Percentiles rank a stretch among this genome's conserved stretches.
Evolutionary conservation across 352 stramenopile genomes (phyloP).

Genomic region (Phytophthora nicotianae): DNA sequence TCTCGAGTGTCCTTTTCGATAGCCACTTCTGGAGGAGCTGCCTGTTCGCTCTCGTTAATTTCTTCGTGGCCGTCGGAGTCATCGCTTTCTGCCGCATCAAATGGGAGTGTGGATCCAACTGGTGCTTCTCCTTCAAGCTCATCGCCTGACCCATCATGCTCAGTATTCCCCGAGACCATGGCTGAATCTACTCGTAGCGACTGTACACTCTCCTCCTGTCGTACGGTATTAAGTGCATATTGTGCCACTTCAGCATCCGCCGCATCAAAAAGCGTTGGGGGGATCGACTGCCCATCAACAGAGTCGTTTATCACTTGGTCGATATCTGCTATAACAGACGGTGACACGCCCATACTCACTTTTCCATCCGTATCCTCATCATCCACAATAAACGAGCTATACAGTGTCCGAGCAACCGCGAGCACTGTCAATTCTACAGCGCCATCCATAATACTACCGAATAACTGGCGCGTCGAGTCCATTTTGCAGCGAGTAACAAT

Average conservation of each 20-base stretch:
- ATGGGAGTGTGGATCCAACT: background rate
- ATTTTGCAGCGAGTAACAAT: conserved; percentile 32
- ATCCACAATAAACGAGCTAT: conserved; percentile 24
- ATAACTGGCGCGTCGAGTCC: conserved; percentile 17
- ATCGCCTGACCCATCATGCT: conserved; percentile 21
- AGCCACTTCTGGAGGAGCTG: background rate
- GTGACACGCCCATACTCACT: conserved; percentile 21
- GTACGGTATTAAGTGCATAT: conserved; percentile 31
- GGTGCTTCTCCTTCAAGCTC: conserved; percentile 32
- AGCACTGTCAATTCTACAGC: background rate
- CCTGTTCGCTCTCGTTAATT: background rate
- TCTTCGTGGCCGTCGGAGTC: conserved; percentile 42
- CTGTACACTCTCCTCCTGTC: conserved; percentile 4
- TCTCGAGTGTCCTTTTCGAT: conserved; percentile 9
- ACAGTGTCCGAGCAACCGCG: conserved; percentile 27
- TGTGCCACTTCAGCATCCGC: conserved; percentile 64
- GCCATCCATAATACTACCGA: background rate
- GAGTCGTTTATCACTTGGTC: conserved; percentile 16
- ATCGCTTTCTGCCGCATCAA: conserved; percentile 31
- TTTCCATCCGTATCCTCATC: background rate
- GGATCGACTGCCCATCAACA: conserved; percentile 16
- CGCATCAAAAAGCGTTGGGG: conserved; percentile 53
- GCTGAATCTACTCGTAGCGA: background rate
- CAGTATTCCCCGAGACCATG: background rate
- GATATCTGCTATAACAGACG: conserved; percentile 42